Base-by-base conservation (phyloP, 1,139 yeast genomes). In the Candida sp. region DNA sequence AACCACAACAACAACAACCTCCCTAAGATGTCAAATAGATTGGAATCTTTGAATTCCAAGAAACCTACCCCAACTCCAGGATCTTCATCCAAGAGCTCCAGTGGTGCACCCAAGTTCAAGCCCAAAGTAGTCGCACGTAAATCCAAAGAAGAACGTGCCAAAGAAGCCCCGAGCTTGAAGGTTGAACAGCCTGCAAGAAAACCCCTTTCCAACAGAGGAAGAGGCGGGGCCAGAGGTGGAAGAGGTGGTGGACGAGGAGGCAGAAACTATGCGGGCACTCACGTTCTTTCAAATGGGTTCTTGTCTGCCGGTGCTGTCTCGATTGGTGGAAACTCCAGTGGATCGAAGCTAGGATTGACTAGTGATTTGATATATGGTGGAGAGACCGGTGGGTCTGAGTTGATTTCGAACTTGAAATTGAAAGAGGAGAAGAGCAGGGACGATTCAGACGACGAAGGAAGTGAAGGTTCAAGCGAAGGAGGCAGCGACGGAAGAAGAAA, bases 71-170 rank as follows among this genome's bases (percentile, higher is more conserved):
- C 60, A 3, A 50, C 58, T 12, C 38, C 52, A 3, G 35, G 34
- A 12, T 31, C 35, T n/a, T 7, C 39, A 8, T 26, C 39, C 12
- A 38, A 25, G 11, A 23, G 28, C 9, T 25, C 41, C n/a, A 30
- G 41, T 4, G 30, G n/a, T 4, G n/a, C 27, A 38, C 52, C 61
- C 2, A 85, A 87, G 67, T 91, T 91, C 68, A 83, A 86, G 63
- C 97, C 97, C 1, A 91, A 91, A 66, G 86, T 78, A 1, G 96
- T 91, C 40, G 90, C 90, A 1, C 77, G 98, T 68, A 84, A 90
- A 64, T 73, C 91, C 23, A 87, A 90, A 59, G 94, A 89, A 61
- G 97, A 90, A 62, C 75, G 97, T 65, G 96, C 85, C 30, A 85
- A 87, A 42, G 83, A 84, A 38, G 92, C 92, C 0, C 90, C 92